Evolutionary conservation across 805 yeast species (phyloP), one percentile per base, ranked within the genome.

Genomic region (Yarrowia divulgata): DNA sequence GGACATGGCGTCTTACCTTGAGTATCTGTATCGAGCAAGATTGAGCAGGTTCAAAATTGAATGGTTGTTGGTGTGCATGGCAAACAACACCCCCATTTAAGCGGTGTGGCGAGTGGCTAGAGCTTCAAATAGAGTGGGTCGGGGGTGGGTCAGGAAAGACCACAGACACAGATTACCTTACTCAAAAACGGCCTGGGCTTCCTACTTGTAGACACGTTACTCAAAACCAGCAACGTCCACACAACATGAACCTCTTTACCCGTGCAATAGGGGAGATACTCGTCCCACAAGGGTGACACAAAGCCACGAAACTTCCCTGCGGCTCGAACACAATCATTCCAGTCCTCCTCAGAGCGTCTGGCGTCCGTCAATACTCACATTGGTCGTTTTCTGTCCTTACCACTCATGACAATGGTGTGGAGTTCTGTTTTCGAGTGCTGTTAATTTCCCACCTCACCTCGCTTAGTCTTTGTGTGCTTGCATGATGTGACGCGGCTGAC

Each of bases 341-440:
- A 4, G 46, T 8, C 13, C 50, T 3, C 4, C 16, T 5, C 32
- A 45, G 29, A 45, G 1, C 16, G 3, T 14, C n/a, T 14, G 2
- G 18, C 12, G 12, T 29, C 23, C 57, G 23, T 34, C 19, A 8
- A 9, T 58, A 60, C 66, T 60, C 66, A 60, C 66, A 60, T 60
- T n/a, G 66, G 66, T 34, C 66, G 52, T 45, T 60, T 60, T 60
- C 66, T 43, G 52, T 60, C 66, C 52, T 43, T 60, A 18, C 66
- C 52, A 16, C 66, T 60, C 66, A 60, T 60, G 52, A 60, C 48
- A 40, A 29, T 57, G n/a, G 63, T 35, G 43, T 52, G 29, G 43
- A 52, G 58, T 18, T 34, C 58, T 18, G 58, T 52, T 52, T 23
- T 52, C 58, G 42, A 39, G 34, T 37, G 34, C 45, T 37, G 43